A percentile compares a stretch with the other conserved stretches of the same genome.
Conservation (phyloP, 1,284 basidiomycete species). For the Fomitopsis palustris region DNA sequence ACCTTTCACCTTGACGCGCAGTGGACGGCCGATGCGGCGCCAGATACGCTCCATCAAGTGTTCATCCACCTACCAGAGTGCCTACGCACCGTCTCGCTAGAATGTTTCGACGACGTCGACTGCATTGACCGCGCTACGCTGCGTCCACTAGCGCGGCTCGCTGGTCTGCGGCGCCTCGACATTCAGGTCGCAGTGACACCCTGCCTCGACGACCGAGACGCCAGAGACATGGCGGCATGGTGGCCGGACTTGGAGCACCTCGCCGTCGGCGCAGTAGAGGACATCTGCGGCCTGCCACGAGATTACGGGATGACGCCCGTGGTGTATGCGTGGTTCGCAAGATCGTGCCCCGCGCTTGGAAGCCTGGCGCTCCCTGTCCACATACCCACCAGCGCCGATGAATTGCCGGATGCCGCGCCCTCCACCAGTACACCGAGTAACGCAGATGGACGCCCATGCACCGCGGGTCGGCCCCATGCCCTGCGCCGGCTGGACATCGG, state of each 20-base stretch:
- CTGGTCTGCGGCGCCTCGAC: conserved; percentile 35
- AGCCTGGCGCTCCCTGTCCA: conserved; percentile 38
- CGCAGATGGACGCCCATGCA: not conserved
- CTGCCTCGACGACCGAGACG: conserved; percentile 36
- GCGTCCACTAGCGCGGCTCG: conserved; percentile 29
- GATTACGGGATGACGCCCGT: conserved; percentile 32
- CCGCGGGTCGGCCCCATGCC: not conserved
- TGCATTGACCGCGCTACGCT: conserved; percentile 22
- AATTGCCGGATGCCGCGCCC: not conserved
- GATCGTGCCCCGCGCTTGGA: conserved; percentile 31
- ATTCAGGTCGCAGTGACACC: conserved; percentile 40
- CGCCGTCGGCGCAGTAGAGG: conserved; percentile 36
- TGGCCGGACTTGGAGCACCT: conserved; percentile 36
- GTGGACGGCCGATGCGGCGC: conserved; percentile 12
- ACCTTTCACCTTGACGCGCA: conserved; percentile 37
- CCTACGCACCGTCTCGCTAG: conserved; percentile 42
- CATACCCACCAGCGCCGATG: conserved; percentile 3
- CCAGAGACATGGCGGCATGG: conserved; percentile 39
- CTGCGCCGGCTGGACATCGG: conserved; percentile 1
- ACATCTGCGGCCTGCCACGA: conserved; percentile 24
- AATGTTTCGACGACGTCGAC: conserved; percentile 26
- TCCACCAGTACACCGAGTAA: not conserved
- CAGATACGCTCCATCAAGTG: conserved; percentile 35
- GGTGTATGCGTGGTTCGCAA: conserved; percentile 34
- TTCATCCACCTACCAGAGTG: conserved; percentile 36